These are phyloP conservation scores for Lyophyllum decastes DNA, from an alignment of 768 basidiomycete genomes.

Conservation along the genomic window DNA sequence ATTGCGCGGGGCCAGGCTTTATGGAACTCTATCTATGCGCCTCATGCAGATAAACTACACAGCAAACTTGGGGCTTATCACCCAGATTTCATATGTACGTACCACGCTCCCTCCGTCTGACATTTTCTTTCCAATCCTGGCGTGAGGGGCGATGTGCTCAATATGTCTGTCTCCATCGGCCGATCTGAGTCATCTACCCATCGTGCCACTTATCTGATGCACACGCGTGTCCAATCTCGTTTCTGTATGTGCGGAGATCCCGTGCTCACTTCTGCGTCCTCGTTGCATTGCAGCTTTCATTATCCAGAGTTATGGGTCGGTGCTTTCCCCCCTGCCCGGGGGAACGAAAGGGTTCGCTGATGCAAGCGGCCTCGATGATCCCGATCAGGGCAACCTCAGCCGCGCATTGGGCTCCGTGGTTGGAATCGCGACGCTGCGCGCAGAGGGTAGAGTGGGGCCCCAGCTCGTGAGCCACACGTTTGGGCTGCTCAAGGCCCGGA, in stretches of 20 bases:
- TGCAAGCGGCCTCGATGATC: constrained; percentile 41
- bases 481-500: constrained; percentile 84
- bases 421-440: constrained; percentile 81
- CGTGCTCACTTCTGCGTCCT: constrained; percentile 19
- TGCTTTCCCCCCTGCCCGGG: constrained; percentile 75
- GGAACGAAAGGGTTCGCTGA: constrained; percentile 44
- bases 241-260: constrained; percentile 4
- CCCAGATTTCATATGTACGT: constrained; percentile 92
- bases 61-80: constrained; percentile 86
- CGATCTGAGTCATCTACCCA: constrained; percentile 22
- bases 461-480: constrained; percentile 89
- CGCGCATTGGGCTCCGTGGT: constrained; percentile 83
- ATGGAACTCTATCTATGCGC: constrained; percentile 88
- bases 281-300: constrained; percentile 65
- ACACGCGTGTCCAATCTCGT: not conserved
- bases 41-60: constrained; percentile 87
- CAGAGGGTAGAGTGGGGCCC: constrained; percentile 82
- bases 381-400: constrained; percentile 81
- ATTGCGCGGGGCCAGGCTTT: constrained; percentile 66
- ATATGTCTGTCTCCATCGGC: constrained; percentile 21
- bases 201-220: constrained; percentile 32
- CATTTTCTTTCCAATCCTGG: constrained; percentile 33
- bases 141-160: constrained; percentile 6
- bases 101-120: constrained; percentile 33
- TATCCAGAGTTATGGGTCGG: constrained; percentile 81